Percentiles rank a stretch among this genome's conserved stretches.
Conservation (phyloP, 192 early-diverging fungal genomes). For the Backusella luteola region DNA sequence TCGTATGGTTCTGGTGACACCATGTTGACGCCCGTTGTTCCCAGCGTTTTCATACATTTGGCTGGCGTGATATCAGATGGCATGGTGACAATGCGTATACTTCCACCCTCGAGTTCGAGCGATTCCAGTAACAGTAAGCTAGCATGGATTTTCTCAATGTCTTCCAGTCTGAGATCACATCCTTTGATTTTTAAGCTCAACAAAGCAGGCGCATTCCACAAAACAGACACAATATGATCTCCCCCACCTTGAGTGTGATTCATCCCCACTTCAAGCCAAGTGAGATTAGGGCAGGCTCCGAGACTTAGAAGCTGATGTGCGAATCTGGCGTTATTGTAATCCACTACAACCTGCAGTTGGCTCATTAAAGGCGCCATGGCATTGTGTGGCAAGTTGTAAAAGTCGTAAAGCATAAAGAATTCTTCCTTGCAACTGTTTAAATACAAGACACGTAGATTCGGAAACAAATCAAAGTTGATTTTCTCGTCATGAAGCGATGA, state of each 20-base stretch:
- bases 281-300: not conserved
- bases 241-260: not conserved
- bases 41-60: not conserved
- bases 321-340: not conserved
- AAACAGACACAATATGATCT: not conserved
- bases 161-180: not conserved
- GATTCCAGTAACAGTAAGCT: not conserved
- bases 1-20: not conserved
- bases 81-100: not conserved
- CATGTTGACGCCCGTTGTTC: not conserved
- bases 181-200: not conserved
- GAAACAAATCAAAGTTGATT: slow-evolving; percentile 1
- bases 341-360: not conserved
- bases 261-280: not conserved
- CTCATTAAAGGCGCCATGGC: not conserved
- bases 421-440: not conserved
- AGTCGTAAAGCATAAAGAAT: not conserved
- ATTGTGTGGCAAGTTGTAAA: not conserved
- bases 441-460: not conserved
- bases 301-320: not conserved
- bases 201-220: not conserved
- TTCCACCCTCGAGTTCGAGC: not conserved
- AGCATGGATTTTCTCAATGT: not conserved
- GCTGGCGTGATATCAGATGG: not conserved
- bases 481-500: not conserved